These are phyloP conservation scores for Yamadazyma oceani DNA, from an alignment of 1,139 yeast genomes.

Conservation along the genomic window DNA sequence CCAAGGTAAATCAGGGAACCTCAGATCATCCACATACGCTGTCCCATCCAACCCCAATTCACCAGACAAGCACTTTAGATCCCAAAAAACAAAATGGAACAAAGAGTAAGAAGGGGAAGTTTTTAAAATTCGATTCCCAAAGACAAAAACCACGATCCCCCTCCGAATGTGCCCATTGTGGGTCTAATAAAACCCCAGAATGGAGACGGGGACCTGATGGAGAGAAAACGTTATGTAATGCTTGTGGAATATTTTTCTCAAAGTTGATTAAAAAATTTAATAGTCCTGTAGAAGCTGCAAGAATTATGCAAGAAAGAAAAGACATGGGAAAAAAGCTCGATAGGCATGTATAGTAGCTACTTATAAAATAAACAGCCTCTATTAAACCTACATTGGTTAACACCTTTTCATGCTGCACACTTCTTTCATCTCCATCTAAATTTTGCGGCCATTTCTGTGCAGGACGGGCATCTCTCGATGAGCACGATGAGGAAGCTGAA, in stretches of 20 bases:
- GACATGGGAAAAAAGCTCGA: slow-evolving; percentile 16
- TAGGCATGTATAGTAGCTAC: slow-evolving; percentile 14
- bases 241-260: slow-evolving; percentile 45
- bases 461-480: slow-evolving; percentile 2
- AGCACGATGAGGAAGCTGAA: slow-evolving; percentile 6
- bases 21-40: no score
- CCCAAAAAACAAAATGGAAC: background rate
- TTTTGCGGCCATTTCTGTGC: no score
- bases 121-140: slow-evolving; percentile 4
- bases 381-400: no score
- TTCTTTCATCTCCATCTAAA: no score
- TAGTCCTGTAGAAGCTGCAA: slow-evolving; percentile 27
- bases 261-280: slow-evolving; percentile 27
- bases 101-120: slow-evolving; percentile 1
- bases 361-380: no score
- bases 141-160: slow-evolving; percentile 5
- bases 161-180: slow-evolving; percentile 28
- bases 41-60: no score
- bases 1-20: no score
- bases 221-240: slow-evolving; percentile 44
- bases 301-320: slow-evolving; percentile 27
- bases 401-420: no score
- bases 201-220: slow-evolving; percentile 51
- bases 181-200: slow-evolving; percentile 39
- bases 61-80: no score